A percentile compares a stretch with the other conserved stretches of the same genome.
phyloP scores from a whole-genome alignment of 1,284 basidiomycete species.

The Lentinula novae-zelandiae region DNA sequence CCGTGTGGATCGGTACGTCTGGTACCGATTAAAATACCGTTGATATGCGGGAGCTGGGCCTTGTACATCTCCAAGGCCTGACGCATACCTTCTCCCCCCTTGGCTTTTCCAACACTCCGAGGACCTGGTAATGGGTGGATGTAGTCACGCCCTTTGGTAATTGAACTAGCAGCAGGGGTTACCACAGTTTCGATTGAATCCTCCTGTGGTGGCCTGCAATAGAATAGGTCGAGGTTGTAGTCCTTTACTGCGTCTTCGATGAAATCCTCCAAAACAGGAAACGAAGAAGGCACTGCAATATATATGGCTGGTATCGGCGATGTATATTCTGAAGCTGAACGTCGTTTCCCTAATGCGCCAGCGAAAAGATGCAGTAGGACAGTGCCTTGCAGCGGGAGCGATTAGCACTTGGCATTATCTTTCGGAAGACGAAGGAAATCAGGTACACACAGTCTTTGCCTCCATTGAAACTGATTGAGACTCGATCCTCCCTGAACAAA shows the following conservation, averaged over 20 bases:
- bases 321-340: slow-evolving; percentile 27
- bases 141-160: slow-evolving; percentile 20
- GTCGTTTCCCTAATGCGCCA: slow-evolving; percentile 56
- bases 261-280: slow-evolving; percentile 82
- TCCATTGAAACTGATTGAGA: slow-evolving; percentile 94
- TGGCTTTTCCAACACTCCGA: slow-evolving; percentile 41
- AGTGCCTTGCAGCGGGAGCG: slow-evolving; percentile 62
- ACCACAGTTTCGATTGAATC: slow-evolving; percentile 40
- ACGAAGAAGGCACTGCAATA: slow-evolving; percentile 89
- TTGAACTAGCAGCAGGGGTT: slow-evolving; percentile 26
- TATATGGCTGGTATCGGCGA: slow-evolving; percentile 78
- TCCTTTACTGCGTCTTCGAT: slow-evolving; percentile 58
- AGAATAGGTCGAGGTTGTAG: slow-evolving; percentile 83
- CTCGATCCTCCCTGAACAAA: slow-evolving; percentile 48
- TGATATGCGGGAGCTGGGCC: slow-evolving; percentile 55
- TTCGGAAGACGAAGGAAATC: neutral
- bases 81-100: slow-evolving; percentile 80
- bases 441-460: slow-evolving; percentile 88
- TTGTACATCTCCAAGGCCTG: slow-evolving; percentile 79
- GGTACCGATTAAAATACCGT: slow-evolving; percentile 88
- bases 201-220: slow-evolving; percentile 42
- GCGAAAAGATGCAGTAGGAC: slow-evolving; percentile 90
- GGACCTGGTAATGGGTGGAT: slow-evolving; percentile 18
- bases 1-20: slow-evolving; percentile 90
- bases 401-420: neutral